Evolutionary conservation across 2,329 filamentous ascomycete genomes (phyloP), one percentile per base, ranked within the genome.

Genomic region (Chaetomium olivaceum): DNA sequence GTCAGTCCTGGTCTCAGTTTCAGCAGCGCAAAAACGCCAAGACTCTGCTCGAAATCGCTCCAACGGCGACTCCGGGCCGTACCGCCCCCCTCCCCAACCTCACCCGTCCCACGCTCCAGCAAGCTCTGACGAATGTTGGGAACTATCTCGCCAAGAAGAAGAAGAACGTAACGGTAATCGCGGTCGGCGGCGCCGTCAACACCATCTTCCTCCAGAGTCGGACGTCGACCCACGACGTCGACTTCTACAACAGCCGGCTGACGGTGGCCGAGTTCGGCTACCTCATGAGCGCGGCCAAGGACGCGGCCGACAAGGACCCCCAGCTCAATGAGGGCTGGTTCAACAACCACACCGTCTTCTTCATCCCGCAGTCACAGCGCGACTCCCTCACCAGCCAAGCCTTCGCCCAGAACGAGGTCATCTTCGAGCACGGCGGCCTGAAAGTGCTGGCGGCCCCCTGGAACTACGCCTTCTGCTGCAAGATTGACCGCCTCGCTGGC

Each of bases 391-490:
- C 58, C 2, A 27, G 43, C 39, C 46, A 61, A n/a, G 46, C 58
- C 5, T 39, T 52, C 16, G 29, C 29, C n/a, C 46, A 61, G 29
- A 23, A 52, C 19, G 58, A 61, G 16, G 16, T 52, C 58, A 61
- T 61, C 48, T 39, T 61, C 58, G 8, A 39, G 29, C 19, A 39
- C 12, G 3, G 7, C 3, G 58, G 58, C 8, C 48, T 61, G 58
- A 52, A 27, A 1, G 48, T 61, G 29, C 50, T 61, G 21, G 58
- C 58, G n/a, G 46, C 58, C 11, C 58, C 58, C 1, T 61, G 58
- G 58, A 14, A 52, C 46, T 61, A 61, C 31, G 46, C 48, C 48
- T 61, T 61, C n/a, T 52, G 46, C 43, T 61, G 58, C 58, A 51
- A 61, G 46, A 48, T 52, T 3, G 58, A 61, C 29, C 58, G 48